Base-by-base conservation (phyloP, 2,329 filamentous ascomycete genomes). In the Arthrobotrys iridis region DNA sequence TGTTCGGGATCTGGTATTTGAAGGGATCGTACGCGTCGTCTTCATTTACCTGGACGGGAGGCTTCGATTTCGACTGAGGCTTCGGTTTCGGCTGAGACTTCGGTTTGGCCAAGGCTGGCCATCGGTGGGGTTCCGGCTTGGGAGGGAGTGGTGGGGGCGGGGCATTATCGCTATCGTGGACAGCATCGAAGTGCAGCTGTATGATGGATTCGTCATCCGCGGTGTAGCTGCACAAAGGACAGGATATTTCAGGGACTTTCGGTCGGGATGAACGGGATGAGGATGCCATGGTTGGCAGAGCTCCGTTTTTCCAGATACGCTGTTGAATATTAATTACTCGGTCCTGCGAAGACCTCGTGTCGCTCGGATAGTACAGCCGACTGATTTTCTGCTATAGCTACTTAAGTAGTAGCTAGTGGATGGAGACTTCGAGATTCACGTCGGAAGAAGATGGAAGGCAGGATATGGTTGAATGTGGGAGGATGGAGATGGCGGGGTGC, bases 1-100 rank as follows among this genome's bases (percentile, higher is more conserved):
- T 74, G 43, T 74, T 74, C 2, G 62, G 70, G 15, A 74, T 15
- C 37, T 67, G 70, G 18, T 74, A 74, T 33, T 63, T 62, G 46
- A 74, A 74, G 3, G 70, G 70, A 37, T 74, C 30, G 52, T 74
- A 74, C 1, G 45, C 35, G 35, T 74, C 62, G 7, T 74, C 63
- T 24, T 58, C 70, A 18, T 40, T 13, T 20, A 7, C 2, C 20
- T 13, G 26, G 4, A n/a, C 13, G 15, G 35, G 11, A 22, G 60
- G 20, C 20, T 52, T 52, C 18, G 26, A 4, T 30, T 64, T 55
- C 22, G 41, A 18, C 22, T 55, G 20, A n/a, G 11, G 48, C 48
- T 48, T 59, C 37, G 37, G 22, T 15, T 13, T 26, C 3, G 33
- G 10, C 4, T 3, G n/a, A 8, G 41, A 10, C n/a, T 48, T 33